phyloP scores from a whole-genome alignment of 768 basidiomycete genomes.

The Lepiota venenata region DNA sequence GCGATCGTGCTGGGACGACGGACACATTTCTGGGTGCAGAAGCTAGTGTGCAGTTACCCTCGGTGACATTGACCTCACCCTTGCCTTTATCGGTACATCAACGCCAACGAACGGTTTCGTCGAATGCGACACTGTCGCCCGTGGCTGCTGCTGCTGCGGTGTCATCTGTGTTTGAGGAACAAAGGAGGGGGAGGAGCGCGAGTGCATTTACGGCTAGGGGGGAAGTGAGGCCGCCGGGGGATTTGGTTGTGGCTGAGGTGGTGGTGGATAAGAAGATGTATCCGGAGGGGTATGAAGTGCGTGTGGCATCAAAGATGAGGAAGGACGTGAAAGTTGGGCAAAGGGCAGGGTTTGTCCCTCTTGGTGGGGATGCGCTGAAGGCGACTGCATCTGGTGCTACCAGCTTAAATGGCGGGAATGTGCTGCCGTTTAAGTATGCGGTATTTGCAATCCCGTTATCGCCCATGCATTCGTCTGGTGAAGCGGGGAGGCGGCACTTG shows the following conservation, averaged over 20 bases:
- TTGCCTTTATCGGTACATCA: neutral
- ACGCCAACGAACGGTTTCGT: constrained; percentile 14
- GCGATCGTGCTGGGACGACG: neutral
- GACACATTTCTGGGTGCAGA: neutral
- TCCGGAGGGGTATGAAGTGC: constrained; percentile 67
- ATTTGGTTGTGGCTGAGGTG: constrained; percentile 75
- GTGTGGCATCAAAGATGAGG: constrained; percentile 40
- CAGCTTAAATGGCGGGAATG: constrained; percentile 18
- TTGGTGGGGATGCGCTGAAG: constrained; percentile 14
- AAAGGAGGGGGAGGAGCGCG: constrained; percentile 36
- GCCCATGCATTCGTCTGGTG: constrained; percentile 69
- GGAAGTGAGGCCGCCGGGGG: constrained; percentile 57
- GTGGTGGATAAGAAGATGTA: constrained; percentile 81
- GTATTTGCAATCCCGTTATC: constrained; percentile 81
- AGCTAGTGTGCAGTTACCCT: neutral
- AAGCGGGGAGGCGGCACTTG: constrained; percentile 66
- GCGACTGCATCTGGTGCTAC: constrained; percentile 16
- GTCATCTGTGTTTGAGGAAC: constrained; percentile 7
- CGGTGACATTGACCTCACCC: neutral
- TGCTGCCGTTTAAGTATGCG: constrained; percentile 52
- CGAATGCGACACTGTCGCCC: constrained; percentile 1
- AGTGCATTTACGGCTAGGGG: constrained; percentile 61
- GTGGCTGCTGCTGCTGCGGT: neutral
- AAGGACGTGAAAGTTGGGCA: constrained; percentile 23
- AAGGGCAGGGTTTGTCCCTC: constrained; percentile 15